phyloP scores from a whole-genome alignment of 2,329 filamentous ascomycete species.

The Gaeumannomyces sp. region DNA sequence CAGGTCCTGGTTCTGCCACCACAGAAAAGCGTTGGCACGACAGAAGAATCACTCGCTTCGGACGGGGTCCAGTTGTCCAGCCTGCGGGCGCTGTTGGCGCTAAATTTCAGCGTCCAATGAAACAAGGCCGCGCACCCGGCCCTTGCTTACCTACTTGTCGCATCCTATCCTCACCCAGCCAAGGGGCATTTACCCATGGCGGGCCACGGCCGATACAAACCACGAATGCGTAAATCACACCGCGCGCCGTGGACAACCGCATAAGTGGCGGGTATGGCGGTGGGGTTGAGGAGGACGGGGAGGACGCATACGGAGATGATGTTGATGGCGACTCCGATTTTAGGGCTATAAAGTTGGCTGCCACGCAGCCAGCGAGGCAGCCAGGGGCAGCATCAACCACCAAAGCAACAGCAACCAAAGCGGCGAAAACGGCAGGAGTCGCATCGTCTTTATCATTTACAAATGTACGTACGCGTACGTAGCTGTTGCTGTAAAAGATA shows the following conservation, averaged over 20 bases:
- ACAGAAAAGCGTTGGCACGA: too few species aligned
- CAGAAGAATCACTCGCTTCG: too few species aligned
- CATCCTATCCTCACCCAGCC: conserved; percentile 60
- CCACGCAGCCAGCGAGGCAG: conserved; percentile 55
- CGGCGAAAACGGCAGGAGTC: background rate
- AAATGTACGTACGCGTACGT: conserved; percentile 46
- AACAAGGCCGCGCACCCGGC: conserved; percentile 49
- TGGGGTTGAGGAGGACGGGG: conserved; percentile 22
- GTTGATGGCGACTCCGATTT: conserved; percentile 70
- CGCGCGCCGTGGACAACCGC: background rate
- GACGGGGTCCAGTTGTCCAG: too few species aligned
- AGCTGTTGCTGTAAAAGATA: conserved; percentile 19
- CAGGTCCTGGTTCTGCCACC: too few species aligned
- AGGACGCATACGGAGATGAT: conserved; percentile 60
- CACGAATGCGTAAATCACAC: too few species aligned
- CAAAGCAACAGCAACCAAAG: conserved; percentile 16
- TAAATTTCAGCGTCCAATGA: too few species aligned
- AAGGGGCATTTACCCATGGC: conserved; percentile 25
- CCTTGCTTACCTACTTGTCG: conserved; percentile 60
- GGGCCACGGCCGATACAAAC: background rate
- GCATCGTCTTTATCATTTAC: conserved; percentile 23
- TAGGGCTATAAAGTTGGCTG: conserved; percentile 66
- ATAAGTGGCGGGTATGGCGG: background rate
- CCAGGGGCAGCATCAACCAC: conserved; percentile 16
- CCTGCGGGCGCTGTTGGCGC: too few species aligned